Evolutionary conservation across 148 eudicot species (phyloP).

Genomic region (Euryodendron excelsum): DNA sequence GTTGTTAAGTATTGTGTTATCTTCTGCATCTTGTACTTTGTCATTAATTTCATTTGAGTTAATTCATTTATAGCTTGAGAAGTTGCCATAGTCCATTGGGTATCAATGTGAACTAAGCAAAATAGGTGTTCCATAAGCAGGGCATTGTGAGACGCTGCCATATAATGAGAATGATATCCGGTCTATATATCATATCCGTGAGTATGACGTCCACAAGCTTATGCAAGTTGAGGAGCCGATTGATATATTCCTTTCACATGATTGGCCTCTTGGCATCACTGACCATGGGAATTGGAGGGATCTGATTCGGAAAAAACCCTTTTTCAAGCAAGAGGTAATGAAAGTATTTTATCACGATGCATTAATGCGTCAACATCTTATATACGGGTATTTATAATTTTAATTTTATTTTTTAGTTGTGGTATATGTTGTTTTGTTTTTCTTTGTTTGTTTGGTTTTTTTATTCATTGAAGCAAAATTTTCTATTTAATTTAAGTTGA

Average conservation of each 20-base stretch:
- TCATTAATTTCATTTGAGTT: neutral
- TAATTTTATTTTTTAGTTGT: too few species aligned
- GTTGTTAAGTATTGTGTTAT: neutral
- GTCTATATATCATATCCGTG: slow-evolving; percentile 94
- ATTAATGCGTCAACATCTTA: neutral
- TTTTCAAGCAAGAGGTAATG: slow-evolving; percentile 75
- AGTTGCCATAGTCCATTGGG: neutral
- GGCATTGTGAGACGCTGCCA: slow-evolving; percentile 89
- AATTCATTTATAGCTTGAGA: neutral
- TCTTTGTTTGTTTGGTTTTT: neutral
- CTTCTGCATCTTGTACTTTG: neutral
- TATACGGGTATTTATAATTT: neutral
- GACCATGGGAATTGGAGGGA: slow-evolving; percentile 69
- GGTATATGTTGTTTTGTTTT: neutral
- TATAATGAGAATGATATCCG: slow-evolving; percentile 67
- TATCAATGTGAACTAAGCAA: slow-evolving; percentile 3
- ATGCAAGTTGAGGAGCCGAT: slow-evolving; percentile 85
- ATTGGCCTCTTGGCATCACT: slow-evolving; percentile 94
- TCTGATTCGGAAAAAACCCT: slow-evolving; percentile 67
- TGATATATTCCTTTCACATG: slow-evolving; percentile 95
- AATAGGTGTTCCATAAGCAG: slow-evolving; percentile 42
- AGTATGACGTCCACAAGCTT: slow-evolving; percentile 89
- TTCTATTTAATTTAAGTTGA: neutral
- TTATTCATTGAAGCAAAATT: neutral
- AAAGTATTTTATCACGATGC: neutral